Conservation (phyloP, 176 grass and related monocot genomes). For the Oryza australiensis region DNA sequence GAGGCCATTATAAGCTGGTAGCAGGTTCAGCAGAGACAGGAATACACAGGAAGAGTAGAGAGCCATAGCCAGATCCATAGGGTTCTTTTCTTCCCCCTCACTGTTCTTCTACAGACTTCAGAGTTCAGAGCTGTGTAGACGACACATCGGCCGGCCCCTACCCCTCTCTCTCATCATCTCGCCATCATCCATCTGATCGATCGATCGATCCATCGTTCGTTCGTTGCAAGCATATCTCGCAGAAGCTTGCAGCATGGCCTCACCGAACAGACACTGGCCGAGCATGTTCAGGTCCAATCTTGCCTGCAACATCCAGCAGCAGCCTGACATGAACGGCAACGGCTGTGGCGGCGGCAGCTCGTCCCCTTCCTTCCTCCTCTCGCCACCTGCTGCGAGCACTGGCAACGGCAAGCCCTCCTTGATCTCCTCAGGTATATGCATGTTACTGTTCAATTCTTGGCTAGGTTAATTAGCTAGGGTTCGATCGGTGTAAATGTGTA, state of each 20-base stretch:
- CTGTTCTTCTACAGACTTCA: conserved; percentile 33
- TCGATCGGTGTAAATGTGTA: background rate
- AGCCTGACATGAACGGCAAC: conserved; percentile 68
- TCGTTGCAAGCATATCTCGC: background rate
- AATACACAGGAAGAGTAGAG: background rate
- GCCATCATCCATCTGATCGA: conserved; percentile 8
- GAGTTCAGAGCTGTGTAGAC: conserved; percentile 3
- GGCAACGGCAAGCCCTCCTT: conserved; percentile 54
- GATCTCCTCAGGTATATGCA: conserved; percentile 62
- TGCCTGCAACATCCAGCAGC: conserved; percentile 47
- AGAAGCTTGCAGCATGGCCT: conserved; percentile 50
- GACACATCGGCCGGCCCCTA: background rate
- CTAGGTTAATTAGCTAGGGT: conserved; percentile 32
- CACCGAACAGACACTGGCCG: conserved; percentile 96
- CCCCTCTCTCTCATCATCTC: background rate
- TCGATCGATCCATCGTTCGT: background rate
- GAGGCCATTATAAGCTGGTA: conserved; percentile 52
- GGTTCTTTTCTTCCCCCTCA: conserved; percentile 29
- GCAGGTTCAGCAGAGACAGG: background rate
- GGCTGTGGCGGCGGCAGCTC: background rate
- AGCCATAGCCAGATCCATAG: conserved; percentile 38
- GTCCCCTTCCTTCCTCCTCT: background rate
- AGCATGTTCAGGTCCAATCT: conserved; percentile 98
- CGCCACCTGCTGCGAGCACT: background rate
- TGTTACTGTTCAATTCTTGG: conserved; percentile 25